These are phyloP conservation scores for Royoungia palumana DNA, from an alignment of 768 basidiomycete species.

Conservation along the genomic window DNA sequence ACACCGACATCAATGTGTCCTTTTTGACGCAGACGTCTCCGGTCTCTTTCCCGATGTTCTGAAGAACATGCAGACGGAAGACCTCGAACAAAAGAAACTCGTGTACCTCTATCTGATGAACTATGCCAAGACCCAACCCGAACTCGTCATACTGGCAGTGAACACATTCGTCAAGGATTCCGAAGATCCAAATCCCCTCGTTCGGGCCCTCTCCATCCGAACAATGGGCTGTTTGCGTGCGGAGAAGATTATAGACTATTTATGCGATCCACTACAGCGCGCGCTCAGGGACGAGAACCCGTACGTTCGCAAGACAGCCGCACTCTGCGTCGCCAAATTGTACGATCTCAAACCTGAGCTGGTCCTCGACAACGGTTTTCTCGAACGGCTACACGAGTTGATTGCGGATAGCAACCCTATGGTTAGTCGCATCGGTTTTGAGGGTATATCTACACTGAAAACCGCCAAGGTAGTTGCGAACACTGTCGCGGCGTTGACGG, in stretches of 20 bases:
- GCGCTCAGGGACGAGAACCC: constrained; percentile 94
- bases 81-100: constrained; percentile 99
- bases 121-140: constrained; percentile 98
- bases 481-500: constrained; percentile 87
- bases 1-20: neutral
- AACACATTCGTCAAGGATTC: constrained; percentile 99
- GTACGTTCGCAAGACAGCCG: constrained; percentile 97
- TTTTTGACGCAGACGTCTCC: constrained; percentile 60
- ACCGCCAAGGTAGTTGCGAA: constrained; percentile 88
- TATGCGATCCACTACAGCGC: constrained; percentile 92
- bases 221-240: constrained; percentile 98
- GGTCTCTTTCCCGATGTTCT: constrained; percentile 97
- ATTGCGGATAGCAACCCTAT: constrained; percentile 96
- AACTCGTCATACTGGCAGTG: constrained; percentile 97
- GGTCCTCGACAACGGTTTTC: constrained; percentile 91
- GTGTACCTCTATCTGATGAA: constrained; percentile 99
- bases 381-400: constrained; percentile 87
- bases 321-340: constrained; percentile 93
- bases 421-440: constrained; percentile 45
- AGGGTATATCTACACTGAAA: neutral
- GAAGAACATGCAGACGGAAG: constrained; percentile 99
- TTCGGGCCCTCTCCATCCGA: constrained; percentile 92
- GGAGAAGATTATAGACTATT: constrained; percentile 98
- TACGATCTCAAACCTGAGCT: constrained; percentile 97
- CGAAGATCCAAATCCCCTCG: constrained; percentile 94